These are phyloP conservation scores for Comarum palustre DNA, from an alignment of 306 rosid species.

Conservation along the genomic window DNA sequence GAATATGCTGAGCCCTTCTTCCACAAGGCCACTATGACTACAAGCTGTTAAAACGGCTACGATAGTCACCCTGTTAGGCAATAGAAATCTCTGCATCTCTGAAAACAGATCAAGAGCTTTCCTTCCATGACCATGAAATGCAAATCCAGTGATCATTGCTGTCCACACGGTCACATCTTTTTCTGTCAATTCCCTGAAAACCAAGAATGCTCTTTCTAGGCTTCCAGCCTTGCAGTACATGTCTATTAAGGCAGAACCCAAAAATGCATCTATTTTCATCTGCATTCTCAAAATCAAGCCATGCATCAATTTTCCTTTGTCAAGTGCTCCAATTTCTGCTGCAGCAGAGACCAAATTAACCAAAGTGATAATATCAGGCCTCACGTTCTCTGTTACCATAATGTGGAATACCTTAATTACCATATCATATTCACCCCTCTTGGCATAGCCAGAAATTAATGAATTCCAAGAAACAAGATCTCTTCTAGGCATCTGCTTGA, in stretches of 20 bases:
- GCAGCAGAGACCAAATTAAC: constrained; percentile 44
- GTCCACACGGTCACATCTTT: constrained; percentile 50
- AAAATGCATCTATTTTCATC: constrained; percentile 39
- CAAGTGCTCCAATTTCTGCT: constrained; percentile 46
- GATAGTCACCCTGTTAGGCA: constrained; percentile 47
- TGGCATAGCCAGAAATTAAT: constrained; percentile 45
- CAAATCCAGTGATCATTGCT: constrained; percentile 53
- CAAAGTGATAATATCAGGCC: constrained; percentile 46
- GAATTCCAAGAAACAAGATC: constrained; percentile 62
- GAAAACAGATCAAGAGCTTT: constrained; percentile 43
- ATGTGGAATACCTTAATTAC: constrained; percentile 28
- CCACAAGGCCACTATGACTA: constrained; percentile 47
- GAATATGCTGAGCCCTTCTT: constrained; percentile 46
- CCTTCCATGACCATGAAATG: constrained; percentile 51
- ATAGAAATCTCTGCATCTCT: constrained; percentile 37
- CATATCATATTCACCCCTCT: constrained; percentile 32
- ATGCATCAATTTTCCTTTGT: constrained; percentile 49
- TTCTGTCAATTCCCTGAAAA: constrained; percentile 38
- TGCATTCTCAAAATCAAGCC: constrained; percentile 38
- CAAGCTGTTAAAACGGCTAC: constrained; percentile 53
- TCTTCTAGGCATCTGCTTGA: constrained; percentile 44
- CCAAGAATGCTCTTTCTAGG: constrained; percentile 36
- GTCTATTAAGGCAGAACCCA: constrained; percentile 51
- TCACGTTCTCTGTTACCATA: constrained; percentile 31
- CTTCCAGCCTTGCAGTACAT: constrained; percentile 60